Evolutionary conservation across 495 filamentous ascomycete species (phyloP), one percentile per base, ranked within the genome.

Genomic region (Aspergillus bridgeri): DNA sequence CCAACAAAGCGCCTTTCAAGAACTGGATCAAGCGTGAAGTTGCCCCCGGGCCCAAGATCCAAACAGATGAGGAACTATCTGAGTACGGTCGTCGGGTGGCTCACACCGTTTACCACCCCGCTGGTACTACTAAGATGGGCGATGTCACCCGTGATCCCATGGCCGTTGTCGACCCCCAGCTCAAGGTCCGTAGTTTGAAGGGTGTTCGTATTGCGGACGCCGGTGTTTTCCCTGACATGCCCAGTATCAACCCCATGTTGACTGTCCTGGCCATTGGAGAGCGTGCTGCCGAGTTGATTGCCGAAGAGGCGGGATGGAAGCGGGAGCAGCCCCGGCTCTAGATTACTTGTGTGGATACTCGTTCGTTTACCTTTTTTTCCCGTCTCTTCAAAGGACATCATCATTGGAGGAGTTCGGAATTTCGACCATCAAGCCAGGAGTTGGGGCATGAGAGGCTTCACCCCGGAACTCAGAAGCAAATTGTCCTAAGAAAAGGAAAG

Each of bases 121-220:
- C 87, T 27, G 89, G 90, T 51, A 94, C 90, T 23, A 91, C 90
- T 50, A 92, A 89, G 78, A 94, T 94, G 90, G 90, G 90, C 19
- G 81, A 89, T 67, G 69, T 83, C 9, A 65, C 66, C 15, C 77
- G 75, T 33, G 87, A 92, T 62, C 75, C 76, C 38, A 67, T 86
- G 70, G 89, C 83, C 9, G 85, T 88, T 18, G 85, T 88, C n/a
- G 83, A 88, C 64, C 67, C 69, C 20, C 63, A 79, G 56, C 64
- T 88, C 57, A 79, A 77, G 69, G 54, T 88, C 45, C 74, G 79
- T 25, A 85, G 81, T 6, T 52, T 88, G 59, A 78, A 81, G 72
- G 76, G 77, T 9, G 66, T 86, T 45, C 79, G 85, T 56, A 83
- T 88, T 56, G 85, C 85, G 3, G 85, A 88, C 69, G 85, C 85